Base-by-base conservation (phyloP, 1,284 basidiomycete species). In the Pterulicium gracile region DNA sequence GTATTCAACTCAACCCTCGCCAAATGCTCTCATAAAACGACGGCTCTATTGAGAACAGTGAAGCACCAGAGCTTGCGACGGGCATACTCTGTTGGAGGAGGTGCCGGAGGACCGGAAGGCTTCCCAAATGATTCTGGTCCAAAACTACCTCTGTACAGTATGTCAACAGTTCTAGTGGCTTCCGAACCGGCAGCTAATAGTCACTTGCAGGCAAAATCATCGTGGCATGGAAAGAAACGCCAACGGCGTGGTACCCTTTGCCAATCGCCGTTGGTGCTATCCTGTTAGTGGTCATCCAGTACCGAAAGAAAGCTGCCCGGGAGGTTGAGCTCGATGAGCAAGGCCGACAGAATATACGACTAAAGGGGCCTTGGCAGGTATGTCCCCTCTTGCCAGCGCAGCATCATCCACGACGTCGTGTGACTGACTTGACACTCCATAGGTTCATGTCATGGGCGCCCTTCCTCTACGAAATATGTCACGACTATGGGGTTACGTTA, bases 391-490 rank as follows among this genome's bases (percentile, higher is more conserved):
- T 5, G n/a, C n/a, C n/a, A n/a, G n/a, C n/a, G n/a, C n/a, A 14
- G 35, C 35, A 4, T 35, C 27, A 12, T 34, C 20, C 12, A 21
- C 42, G 17, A 17, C 3, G 42, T 18, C 39, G 34, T 19, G 36
- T 24, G 39, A 45, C 42, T 49, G 4, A 20, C 24, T 21, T 13
- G 15, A 18, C 13, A 3, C 17, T 42, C 34, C 48, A 19, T 40
- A 96, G 90, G 90, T 98, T 20, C 89, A 96, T 64, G 92, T 98
- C 46, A 73, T 98, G 43, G 95, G 93, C 46, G 94, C 94, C 4
- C 77, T 99, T 2, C 95, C 95, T 0, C 76, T 98, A 14, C 83
- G 94, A 40, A 90, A 91, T 54, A 81, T 98, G 58, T 98, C 93
- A 20, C 84, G 94, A 3, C 66, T 97, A 4, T 98, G 95, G 93